Base-by-base conservation (phyloP, 768 basidiomycete species). In the Leucosporidium scottii region DNA sequence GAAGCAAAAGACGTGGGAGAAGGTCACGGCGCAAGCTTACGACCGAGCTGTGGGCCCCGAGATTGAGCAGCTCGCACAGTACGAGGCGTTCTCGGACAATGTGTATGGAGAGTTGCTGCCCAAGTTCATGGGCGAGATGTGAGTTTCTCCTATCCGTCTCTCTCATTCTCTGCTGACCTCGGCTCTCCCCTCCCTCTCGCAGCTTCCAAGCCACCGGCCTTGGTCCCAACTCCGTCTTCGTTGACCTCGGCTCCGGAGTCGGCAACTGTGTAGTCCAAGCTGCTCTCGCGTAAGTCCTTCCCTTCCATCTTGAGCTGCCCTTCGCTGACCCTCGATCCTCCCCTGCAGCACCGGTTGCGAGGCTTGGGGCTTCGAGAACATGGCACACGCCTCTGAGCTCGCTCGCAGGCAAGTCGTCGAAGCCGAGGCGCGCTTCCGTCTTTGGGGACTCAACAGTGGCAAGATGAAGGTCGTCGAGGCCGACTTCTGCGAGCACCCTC, bases 71-170 rank as follows among this genome's bases (percentile, higher is more conserved):
- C 82, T 98, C 62, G 86, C 84, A 75, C 84, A 86, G 72, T 93
- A 97, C 77, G 85, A 74, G 85, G 90, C 36, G 86, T 93, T 81
- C 86, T 89, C 62, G 34, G 76, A 87, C 74, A 87, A 87, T 61
- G 90, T 89, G 31, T 97, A 92, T 75, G 94, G 89, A 68, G 93
- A 96, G 76, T 84, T 93, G 59, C 87, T 88, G 85, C 90, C 89
- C 3, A 83, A 83, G 67, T 83, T 73, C 74, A 76, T 76, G 73
- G 77, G 70, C 64, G 69, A 64, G 75, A 74, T 70, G 61, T 68
- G 59, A 54, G 67, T 53, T 20, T 30, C 55, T 3, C 6, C 18
- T 75, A 72, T 31, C 23, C 18, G 18, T 20, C 12, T 17, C 60
- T 73, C 76, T 56, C 73, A 74, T 69, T 28, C 34, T 31, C n/a